Conservation (phyloP, 805 yeast species). For the Suhomyces vadensis region DNA sequence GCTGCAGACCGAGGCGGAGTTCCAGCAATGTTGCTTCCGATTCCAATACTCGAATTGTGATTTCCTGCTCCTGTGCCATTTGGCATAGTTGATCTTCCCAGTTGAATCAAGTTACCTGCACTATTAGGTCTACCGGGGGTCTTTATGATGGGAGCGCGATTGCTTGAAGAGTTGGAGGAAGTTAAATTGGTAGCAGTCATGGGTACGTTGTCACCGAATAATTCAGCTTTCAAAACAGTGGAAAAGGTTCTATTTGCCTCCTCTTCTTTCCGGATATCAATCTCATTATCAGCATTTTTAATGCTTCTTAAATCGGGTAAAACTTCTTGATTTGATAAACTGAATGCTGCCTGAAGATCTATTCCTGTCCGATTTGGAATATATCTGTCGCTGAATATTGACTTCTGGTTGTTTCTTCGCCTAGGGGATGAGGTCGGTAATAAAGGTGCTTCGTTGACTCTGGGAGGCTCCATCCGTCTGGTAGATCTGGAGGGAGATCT, state of each 20-base stretch:
- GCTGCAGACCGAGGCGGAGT: constrained; percentile 13
- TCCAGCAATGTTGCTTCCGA: constrained; percentile 3
- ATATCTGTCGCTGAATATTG: constrained; percentile 76
- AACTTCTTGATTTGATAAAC: constrained; percentile 50
- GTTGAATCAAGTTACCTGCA: constrained; percentile 9
- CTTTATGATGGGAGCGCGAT: constrained; percentile 8
- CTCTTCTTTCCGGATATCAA: constrained; percentile 67
- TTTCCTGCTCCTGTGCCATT: not conserved
- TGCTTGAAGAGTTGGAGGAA: constrained; percentile 1
- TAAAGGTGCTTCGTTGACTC: constrained; percentile 27
- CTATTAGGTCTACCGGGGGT: constrained; percentile 9
- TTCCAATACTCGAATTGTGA: not conserved
- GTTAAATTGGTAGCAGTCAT: constrained; percentile 41
- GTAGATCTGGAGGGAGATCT: constrained; percentile 45
- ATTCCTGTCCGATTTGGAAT: constrained; percentile 87
- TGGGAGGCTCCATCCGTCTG: constrained; percentile 38
- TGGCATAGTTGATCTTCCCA: constrained; percentile 4
- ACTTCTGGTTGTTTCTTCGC: constrained; percentile 42
- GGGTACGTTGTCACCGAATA: constrained; percentile 86
- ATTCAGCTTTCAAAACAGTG: constrained; percentile 80
- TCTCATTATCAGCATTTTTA: constrained; percentile 51
- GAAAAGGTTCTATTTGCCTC: constrained; percentile 89
- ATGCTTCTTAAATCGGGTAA: constrained; percentile 34
- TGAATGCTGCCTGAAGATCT: constrained; percentile 83
- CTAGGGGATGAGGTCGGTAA: constrained; percentile 48